Percentiles rank a stretch among this genome's conserved stretches.
Evolutionary conservation across 2,329 filamentous ascomycete species (phyloP).

Genomic region (Trichophyton simii): DNA sequence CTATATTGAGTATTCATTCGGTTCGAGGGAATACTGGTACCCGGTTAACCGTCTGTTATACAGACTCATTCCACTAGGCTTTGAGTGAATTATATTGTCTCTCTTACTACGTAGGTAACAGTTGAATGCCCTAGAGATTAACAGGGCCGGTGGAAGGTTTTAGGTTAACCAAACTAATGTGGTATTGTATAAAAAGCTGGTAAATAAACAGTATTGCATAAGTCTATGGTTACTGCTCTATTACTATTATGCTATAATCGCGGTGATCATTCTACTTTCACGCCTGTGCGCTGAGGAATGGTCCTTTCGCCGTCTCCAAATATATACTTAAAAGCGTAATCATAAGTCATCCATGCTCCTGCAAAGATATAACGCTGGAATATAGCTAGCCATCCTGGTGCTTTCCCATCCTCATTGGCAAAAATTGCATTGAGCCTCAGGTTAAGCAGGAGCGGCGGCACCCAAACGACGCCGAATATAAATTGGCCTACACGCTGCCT

Average conservation of each 20-base stretch:
- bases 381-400: constrained; percentile 54
- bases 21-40: not conserved
- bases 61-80: too few relatives aligned
- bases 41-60: not conserved
- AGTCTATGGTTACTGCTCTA: too few relatives aligned
- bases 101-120: too few relatives aligned
- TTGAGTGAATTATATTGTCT: too few relatives aligned
- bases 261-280: not conserved
- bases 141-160: too few relatives aligned
- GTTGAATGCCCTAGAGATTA: too few relatives aligned
- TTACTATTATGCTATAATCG: not conserved
- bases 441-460: constrained; percentile 47
- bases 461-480: constrained; percentile 49
- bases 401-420: constrained; percentile 52
- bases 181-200: too few relatives aligned
- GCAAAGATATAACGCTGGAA: constrained; percentile 43
- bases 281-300: constrained; percentile 12
- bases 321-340: constrained; percentile 47
- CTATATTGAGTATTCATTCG: not conserved
- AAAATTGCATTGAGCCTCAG: constrained; percentile 34
- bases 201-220: too few relatives aligned
- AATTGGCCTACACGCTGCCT: constrained; percentile 54
- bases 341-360: constrained; percentile 53
- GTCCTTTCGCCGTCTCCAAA: constrained; percentile 83
- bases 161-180: too few relatives aligned